Evolutionary conservation across 495 filamentous ascomycete genomes (phyloP), one percentile per base, ranked within the genome.

Genomic region (Lophiostoma macrostomum): DNA sequence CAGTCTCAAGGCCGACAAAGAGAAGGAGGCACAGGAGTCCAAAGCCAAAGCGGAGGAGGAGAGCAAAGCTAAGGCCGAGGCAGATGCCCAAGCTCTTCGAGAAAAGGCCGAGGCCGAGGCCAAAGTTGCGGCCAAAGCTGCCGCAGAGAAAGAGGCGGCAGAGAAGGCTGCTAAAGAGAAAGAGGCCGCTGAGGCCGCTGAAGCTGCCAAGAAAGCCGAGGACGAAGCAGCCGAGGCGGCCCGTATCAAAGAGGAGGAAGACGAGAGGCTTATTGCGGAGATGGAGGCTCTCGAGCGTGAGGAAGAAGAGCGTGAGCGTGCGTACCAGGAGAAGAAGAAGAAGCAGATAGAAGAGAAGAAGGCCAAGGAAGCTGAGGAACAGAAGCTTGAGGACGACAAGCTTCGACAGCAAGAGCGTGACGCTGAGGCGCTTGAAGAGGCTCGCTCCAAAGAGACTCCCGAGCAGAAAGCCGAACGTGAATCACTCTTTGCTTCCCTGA

Each of bases 1-100:
- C 19, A 77, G 80, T 16, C 80, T 89, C 53, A 80, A 80, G 34
- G 68, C 74, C 60, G 72, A 72, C 53, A 70, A 76, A 31, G 79
- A 76, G 38, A 74, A 74, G 35, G 71, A 77, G 44, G 66, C 73
- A 23, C 76, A 67, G 6, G 56, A 58, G 18, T 56, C 56, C 43
- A 60, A 66, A 32, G 58, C 52, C 32, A 59, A 48, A 32, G 67
- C 74, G 64, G 72, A 71, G 58, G 68, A 76, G 39, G 78, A 77
- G 42, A 74, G 70, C 25, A 72, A 78, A 40, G 68, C 71, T 14
- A 78, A 79, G 55, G 59, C 69, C 5, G 47, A 65, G 25, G 65
- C 72, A 50, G 64, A 69, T 3, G 70, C 73, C 10, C 43, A 60
- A 24, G 58, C 20, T 25, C 7, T 18, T 12, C 56, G 60, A 42